Evolutionary conservation across 2,329 filamentous ascomycete genomes (phyloP).

Genomic region (Myriosclerotinia curreyana): DNA sequence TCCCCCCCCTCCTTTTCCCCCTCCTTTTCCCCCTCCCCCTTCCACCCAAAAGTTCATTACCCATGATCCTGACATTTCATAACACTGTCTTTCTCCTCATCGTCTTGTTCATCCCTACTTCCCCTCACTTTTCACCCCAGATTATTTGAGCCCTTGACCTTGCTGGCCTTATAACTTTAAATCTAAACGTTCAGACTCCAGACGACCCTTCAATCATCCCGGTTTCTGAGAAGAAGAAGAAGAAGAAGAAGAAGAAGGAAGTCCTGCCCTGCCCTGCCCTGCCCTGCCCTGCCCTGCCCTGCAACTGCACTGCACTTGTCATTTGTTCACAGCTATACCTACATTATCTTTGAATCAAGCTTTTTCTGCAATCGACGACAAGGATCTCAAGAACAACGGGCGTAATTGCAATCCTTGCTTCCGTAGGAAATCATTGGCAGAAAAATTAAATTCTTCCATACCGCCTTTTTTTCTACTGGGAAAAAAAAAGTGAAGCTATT

Average conservation of each 20-base stretch:
- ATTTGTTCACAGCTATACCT: constrained; percentile 16
- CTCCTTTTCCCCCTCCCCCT: too few species aligned
- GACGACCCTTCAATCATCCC: constrained; percentile 17
- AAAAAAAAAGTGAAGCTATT: constrained; percentile 16
- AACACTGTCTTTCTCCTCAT: background rate
- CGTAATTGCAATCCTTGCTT: constrained; percentile 19
- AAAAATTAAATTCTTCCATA: background rate
- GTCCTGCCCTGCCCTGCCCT: too few species aligned
- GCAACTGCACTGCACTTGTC: constrained; percentile 12
- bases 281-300: too few species aligned
- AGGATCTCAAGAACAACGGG: constrained; percentile 15
- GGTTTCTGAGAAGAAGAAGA: constrained; percentile 2
- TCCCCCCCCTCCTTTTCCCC: background rate
- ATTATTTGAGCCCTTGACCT: constrained; percentile 11
- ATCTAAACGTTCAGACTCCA: constrained; percentile 17
- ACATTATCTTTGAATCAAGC: constrained; percentile 11
- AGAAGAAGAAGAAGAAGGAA: too few species aligned
- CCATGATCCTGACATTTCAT: too few species aligned
- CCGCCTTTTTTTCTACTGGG: background rate
- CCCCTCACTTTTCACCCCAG: constrained; percentile 3
- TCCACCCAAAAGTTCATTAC: too few species aligned
- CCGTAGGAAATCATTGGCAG: constrained; percentile 5
- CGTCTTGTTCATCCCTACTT: background rate
- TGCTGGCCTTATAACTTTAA: constrained; percentile 15
- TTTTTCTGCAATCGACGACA: constrained; percentile 20